Evolutionary conservation across 345 rosid species (phyloP), one percentile per base, ranked within the genome.

Genomic region (Cardamine occulta): DNA sequence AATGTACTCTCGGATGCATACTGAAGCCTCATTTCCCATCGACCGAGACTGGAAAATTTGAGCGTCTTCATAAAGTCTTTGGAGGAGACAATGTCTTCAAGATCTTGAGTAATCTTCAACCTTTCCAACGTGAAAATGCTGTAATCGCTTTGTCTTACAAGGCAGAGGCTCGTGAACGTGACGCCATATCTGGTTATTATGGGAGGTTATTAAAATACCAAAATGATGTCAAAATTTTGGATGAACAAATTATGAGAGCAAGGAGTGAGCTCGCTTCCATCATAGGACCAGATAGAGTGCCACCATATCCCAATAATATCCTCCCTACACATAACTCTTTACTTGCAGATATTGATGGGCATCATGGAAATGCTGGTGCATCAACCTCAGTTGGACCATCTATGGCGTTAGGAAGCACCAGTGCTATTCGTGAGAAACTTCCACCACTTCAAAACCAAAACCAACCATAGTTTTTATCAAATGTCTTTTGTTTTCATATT

Each of bases 161-260:
- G 13, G 63, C 73, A 1, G 53, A 68, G 17, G 63, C 63, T 26
- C 52, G 52, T 18, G 57, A 23, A 15, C 29, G 19, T 15, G 53
- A 68, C 8, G 40, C 53, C 5, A 39, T 26, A 26, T 17, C 0
- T n/a, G 53, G 63, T n/a, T 8, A 8, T 54, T 1, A 15, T 24
- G 39, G 12, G 10, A 10, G 1, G 1, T 5, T 4, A 0, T 39
- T 39, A 39, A 0, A 39, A 3, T 6, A 5, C 6, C 21, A 68
- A 15, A 26, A 37, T 0, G 2, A 24, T n/a, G 26, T 68, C 4
- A 11, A 1, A 26, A 0, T 0, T 11, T 68, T 7, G 12, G 28
- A 39, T 6, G 8, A 18, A 1, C 1, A 68, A 37, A 54, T 39
- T 6, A 1, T 3, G 4, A 24, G 15, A 2, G 8, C 39, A 26